phyloP scores from a whole-genome alignment of 257 asterid species.

The Solanum appendiculatum region DNA sequence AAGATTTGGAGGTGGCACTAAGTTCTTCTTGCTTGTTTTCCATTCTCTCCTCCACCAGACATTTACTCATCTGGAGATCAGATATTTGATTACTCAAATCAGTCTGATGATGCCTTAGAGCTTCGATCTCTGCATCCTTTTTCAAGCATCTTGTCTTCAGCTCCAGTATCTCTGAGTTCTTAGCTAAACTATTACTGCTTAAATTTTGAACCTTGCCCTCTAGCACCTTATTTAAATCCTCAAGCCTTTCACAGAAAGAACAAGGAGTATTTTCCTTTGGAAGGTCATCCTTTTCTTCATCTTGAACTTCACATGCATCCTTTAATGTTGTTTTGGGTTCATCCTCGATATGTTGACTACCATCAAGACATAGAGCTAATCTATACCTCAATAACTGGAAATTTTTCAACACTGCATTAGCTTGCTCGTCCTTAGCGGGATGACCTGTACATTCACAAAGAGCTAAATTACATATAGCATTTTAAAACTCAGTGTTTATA shows the following conservation, averaged over 20 bases:
- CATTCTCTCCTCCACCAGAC: background rate
- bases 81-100: constrained; percentile 1
- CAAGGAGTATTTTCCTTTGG: background rate
- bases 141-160: background rate
- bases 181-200: background rate
- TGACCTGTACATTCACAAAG: background rate
- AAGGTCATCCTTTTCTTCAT: background rate
- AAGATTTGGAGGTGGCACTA: background rate
- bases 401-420: background rate
- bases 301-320: background rate
- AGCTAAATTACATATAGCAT: background rate
- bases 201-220: background rate
- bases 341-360: background rate
- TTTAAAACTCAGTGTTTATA: background rate
- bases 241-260: background rate
- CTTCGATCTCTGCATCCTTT: background rate
- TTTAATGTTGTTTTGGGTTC: background rate
- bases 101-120: background rate
- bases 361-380: background rate
- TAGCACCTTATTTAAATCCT: background rate
- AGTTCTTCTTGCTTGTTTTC: background rate
- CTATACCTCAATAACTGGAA: background rate
- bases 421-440: background rate
- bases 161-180: constrained; percentile 1
- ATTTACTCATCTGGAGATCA: background rate